Percentiles rank a stretch among this genome's conserved stretches.
These are phyloP conservation scores for Penicillium brasilianum DNA, from an alignment of 2,329 filamentous ascomycete species.

Conservation along the genomic window DNA sequence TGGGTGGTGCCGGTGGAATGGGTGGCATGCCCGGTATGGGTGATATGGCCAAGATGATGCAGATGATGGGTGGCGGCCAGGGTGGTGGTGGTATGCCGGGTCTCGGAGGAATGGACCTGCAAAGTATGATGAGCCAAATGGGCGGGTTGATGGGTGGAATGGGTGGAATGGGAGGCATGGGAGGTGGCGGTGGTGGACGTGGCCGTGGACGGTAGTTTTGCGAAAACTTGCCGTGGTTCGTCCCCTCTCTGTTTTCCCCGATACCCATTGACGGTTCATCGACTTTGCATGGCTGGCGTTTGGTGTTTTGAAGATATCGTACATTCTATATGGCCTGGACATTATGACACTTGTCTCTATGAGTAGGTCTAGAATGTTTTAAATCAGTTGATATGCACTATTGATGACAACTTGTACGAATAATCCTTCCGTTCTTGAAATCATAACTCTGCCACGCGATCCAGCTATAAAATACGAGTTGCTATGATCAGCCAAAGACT, in stretches of 20 bases:
- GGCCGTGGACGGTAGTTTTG: conserved; percentile 40
- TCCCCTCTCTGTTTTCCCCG: conserved; percentile 8
- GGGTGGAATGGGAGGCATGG: conserved; percentile 51
- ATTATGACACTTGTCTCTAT: neutral
- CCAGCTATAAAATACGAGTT: neutral
- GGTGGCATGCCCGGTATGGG: conserved; percentile 59
- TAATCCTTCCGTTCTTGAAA: neutral
- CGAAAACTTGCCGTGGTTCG: conserved; percentile 8
- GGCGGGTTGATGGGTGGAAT: conserved; percentile 63
- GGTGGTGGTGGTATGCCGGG: conserved; percentile 71
- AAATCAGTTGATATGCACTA: conserved; percentile 9
- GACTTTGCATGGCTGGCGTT: conserved; percentile 29
- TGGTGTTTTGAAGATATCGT: conserved; percentile 25
- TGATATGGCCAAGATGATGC: conserved; percentile 85
- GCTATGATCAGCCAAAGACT: conserved; percentile 8
- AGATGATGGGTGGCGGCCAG: conserved; percentile 79
- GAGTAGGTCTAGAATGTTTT: neutral
- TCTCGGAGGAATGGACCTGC: conserved; percentile 62
- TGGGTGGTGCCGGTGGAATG: conserved; percentile 75
- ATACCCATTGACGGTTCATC: conserved; percentile 22
- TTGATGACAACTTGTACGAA: neutral
- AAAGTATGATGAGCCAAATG: conserved; percentile 79
- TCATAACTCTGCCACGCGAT: neutral
- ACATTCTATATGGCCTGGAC: conserved; percentile 7
- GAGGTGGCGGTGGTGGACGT: conserved; percentile 47